Evolutionary conservation across 768 basidiomycete genomes (phyloP).

Genomic region (Trametes cinnabarina): DNA sequence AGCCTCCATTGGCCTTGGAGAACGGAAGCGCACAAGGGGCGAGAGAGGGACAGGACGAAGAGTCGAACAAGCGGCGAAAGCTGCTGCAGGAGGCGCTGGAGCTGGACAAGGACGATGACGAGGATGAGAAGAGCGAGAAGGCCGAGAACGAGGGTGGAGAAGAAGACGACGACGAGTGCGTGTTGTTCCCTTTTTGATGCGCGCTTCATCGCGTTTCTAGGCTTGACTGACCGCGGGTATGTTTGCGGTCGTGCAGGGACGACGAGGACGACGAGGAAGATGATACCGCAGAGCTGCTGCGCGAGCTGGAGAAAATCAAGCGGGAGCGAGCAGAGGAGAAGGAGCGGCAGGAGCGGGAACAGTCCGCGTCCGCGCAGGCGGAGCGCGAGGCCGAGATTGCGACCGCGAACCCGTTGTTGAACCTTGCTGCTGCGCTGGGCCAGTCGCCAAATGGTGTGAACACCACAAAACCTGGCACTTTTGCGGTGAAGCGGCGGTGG

Average conservation of each 20-base stretch:
- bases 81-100: conserved; percentile 83
- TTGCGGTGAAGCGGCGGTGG: conserved; percentile 92
- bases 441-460: conserved; percentile 66
- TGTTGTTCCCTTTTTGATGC: background rate
- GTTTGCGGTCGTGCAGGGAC: background rate
- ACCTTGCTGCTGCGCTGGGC: conserved; percentile 88
- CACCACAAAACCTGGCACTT: conserved; percentile 76
- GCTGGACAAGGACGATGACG: conserved; percentile 86
- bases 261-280: conserved; percentile 70
- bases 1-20: conserved; percentile 36
- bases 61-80: conserved; percentile 79
- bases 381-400: conserved; percentile 82
- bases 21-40: conserved; percentile 40
- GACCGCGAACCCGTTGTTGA: conserved; percentile 82
- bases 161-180: conserved; percentile 49
- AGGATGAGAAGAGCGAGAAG: conserved; percentile 42
- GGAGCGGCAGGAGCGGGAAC: conserved; percentile 73
- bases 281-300: conserved; percentile 89
- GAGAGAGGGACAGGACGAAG: conserved; percentile 55
- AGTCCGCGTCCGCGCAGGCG: conserved; percentile 57
- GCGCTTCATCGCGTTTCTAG: background rate
- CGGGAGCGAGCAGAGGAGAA: conserved; percentile 94
- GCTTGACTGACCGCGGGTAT: background rate
- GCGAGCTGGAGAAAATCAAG: conserved; percentile 98
- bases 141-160: conserved; percentile 36